A percentile compares a stretch with the other conserved stretches of the same genome.
These are phyloP conservation scores for Spergularia marina DNA, from an alignment of 148 eudicot species.

Conservation along the genomic window DNA sequence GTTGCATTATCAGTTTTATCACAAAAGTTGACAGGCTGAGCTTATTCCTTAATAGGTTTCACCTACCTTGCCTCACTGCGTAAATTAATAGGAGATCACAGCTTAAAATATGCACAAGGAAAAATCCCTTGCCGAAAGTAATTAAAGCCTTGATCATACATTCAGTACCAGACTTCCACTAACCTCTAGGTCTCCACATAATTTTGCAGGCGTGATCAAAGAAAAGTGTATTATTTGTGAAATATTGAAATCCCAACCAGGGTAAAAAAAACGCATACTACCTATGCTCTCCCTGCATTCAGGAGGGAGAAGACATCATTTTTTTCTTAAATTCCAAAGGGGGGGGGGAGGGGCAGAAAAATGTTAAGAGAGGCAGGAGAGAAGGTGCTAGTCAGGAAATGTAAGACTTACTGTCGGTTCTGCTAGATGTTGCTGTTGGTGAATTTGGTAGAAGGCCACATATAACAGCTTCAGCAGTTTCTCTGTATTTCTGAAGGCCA, in stretches of 20 bases:
- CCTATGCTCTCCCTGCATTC: neutral
- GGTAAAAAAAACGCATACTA: neutral
- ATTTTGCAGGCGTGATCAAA: neutral
- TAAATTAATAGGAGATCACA: neutral
- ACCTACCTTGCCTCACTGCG: neutral
- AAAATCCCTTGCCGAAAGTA: neutral
- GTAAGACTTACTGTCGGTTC: constrained; percentile 56
- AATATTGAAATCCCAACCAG: too few species aligned
- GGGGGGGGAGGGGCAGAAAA: neutral
- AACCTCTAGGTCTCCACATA: neutral
- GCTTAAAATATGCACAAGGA: neutral
- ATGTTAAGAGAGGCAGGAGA: neutral
- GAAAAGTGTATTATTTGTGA: neutral
- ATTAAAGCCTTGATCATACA: neutral
- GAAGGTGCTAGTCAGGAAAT: neutral
- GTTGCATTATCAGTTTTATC: neutral
- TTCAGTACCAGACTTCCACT: neutral
- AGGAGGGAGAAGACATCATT: neutral
- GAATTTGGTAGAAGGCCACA: constrained; percentile 82
- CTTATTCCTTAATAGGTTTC: neutral
- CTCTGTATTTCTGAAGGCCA: constrained; percentile 51
- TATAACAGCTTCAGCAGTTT: constrained; percentile 82
- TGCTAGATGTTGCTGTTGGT: constrained; percentile 74
- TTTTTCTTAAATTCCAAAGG: neutral
- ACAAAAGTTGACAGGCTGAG: neutral